A percentile compares a stretch with the other conserved stretches of the same genome.
Conservation (phyloP, 2,329 filamentous ascomycete species). For the Ustilaginoidea virens region DNA sequence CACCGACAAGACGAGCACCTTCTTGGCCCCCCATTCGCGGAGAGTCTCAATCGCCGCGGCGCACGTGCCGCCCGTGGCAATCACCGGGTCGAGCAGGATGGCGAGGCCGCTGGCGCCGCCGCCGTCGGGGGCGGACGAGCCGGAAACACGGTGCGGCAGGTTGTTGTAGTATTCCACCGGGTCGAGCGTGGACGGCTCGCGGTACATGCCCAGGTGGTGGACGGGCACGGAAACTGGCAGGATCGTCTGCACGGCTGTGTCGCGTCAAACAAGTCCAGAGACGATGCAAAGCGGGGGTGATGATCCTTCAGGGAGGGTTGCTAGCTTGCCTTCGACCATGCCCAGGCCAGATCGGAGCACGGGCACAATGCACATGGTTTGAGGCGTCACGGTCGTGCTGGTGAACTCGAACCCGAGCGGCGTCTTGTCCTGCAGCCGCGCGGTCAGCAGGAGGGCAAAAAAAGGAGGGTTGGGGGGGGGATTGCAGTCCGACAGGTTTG, state of each 20-base stretch:
- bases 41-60: slow-evolving; percentile 81
- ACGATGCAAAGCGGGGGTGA: not conserved
- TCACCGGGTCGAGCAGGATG: slow-evolving; percentile 80
- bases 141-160: slow-evolving; percentile 55
- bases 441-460: no score
- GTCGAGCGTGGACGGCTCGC: slow-evolving; percentile 71
- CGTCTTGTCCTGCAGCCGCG: slow-evolving; percentile 48
- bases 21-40: slow-evolving; percentile 78
- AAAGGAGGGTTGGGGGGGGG: no score
- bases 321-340: slow-evolving; percentile 64
- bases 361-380: slow-evolving; percentile 66
- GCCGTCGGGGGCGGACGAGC: slow-evolving; percentile 11
- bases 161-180: slow-evolving; percentile 98
- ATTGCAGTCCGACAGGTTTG: no score
- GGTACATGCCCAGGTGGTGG: slow-evolving; percentile 90
- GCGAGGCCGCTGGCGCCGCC: slow-evolving; percentile 40
- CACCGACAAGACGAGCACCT: slow-evolving; percentile 61
- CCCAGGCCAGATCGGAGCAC: slow-evolving; percentile 84
- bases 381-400: slow-evolving; percentile 45
- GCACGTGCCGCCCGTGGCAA: slow-evolving; percentile 84
- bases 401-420: slow-evolving; percentile 66
- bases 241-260: slow-evolving; percentile 58
- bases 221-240: slow-evolving; percentile 69
- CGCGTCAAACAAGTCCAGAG: not conserved
- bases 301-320: slow-evolving; percentile 2